Evolutionary conservation across 495 filamentous ascomycete genomes (phyloP).

Genomic region (Physcia stellaris): DNA sequence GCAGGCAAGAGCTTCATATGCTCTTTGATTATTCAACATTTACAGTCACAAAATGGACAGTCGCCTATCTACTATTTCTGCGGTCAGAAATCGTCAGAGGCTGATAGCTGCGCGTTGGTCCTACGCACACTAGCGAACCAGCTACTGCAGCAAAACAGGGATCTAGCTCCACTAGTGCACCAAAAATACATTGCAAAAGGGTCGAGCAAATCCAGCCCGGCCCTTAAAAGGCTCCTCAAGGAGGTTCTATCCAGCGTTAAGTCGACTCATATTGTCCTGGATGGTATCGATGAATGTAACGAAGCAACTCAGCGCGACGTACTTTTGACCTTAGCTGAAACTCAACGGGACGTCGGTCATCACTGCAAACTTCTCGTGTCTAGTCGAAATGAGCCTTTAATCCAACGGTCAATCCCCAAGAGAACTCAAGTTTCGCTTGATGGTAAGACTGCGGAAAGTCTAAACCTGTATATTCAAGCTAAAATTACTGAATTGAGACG

Average conservation of each 20-base stretch:
- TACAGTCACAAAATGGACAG: background rate
- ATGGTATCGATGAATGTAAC: constrained; percentile 7
- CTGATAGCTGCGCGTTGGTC: background rate
- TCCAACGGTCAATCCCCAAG: background rate
- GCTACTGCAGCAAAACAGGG: constrained; percentile 5
- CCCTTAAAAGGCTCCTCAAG: constrained; percentile 2
- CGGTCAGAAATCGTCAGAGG: background rate
- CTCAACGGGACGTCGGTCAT: background rate
- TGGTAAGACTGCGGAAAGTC: constrained; percentile 1
- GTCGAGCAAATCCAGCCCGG: background rate
- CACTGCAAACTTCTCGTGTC: constrained; percentile 7
- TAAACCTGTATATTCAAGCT: constrained; percentile 1
- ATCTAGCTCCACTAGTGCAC: constrained; percentile 3
- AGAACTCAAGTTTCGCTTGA: background rate
- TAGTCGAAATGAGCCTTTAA: constrained; percentile 5
- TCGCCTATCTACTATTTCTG: constrained; percentile 7
- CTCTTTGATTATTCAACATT: constrained; percentile 1
- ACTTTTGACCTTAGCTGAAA: background rate
- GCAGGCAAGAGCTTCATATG: constrained; percentile 7
- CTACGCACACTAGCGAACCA: constrained; percentile 5
- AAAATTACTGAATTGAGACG: background rate
- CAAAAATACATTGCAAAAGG: constrained; percentile 1
- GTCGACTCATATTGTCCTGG: constrained; percentile 2
- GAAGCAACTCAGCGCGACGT: background rate
- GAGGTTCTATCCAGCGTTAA: constrained; percentile 1